phyloP scores from a whole-genome alignment of 225 moss, liverwort and hornwort genomes.

The Rhytidiadelphus loreus region DNA sequence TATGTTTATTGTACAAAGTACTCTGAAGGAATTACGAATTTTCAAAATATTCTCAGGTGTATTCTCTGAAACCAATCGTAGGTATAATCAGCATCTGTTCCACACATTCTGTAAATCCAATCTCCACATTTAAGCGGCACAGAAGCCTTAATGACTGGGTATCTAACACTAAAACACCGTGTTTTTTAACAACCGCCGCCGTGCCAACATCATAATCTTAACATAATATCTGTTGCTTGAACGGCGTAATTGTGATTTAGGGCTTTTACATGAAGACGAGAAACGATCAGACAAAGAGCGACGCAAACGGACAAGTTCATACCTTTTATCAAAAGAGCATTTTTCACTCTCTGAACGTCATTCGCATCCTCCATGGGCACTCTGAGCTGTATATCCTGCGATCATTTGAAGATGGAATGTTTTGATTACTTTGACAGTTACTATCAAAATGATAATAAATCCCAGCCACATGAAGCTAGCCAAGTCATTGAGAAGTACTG shows the following conservation, averaged over 20 bases:
- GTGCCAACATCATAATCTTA: neutral
- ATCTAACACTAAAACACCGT: neutral
- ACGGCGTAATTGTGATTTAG: neutral
- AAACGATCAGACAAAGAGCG: neutral
- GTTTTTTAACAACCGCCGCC: neutral
- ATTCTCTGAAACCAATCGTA: no score
- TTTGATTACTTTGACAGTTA: neutral
- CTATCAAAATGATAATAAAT: no score
- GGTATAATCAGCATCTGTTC: neutral
- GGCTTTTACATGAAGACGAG: neutral
- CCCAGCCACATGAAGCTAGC: no score
- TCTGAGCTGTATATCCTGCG: constrained; percentile 28
- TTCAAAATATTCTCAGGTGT: neutral
- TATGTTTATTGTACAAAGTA: neutral
- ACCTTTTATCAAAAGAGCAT: constrained; percentile 32
- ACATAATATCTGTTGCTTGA: neutral
- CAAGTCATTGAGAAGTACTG: no score
- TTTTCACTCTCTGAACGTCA: constrained; percentile 26
- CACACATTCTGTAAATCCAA: neutral
- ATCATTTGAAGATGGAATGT: neutral
- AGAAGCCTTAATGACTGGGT: neutral
- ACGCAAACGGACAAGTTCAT: neutral
- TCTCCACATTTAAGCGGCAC: neutral
- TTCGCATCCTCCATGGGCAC: constrained; percentile 34
- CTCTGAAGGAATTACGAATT: neutral